Evolutionary conservation across 2,329 filamentous ascomycete genomes (phyloP).

Genomic region (Zymoseptoria tritici): DNA sequence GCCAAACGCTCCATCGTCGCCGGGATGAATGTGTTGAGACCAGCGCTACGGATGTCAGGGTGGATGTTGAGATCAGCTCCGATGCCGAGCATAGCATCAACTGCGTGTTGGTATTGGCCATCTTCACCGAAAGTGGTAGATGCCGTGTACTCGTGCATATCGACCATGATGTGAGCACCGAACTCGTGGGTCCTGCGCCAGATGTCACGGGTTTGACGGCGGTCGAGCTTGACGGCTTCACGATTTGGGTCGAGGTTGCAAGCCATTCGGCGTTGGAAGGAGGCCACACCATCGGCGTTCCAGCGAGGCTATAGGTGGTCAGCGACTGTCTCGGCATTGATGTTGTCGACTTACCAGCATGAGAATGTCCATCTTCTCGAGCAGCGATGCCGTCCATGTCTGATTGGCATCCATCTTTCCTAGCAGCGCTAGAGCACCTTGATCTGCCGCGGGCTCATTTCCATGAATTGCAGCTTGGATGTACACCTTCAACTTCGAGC

Average conservation of each 20-base stretch:
- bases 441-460: conserved; percentile 33
- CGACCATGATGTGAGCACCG: conserved; percentile 27
- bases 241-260: conserved; percentile 18
- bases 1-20: conserved; percentile 23
- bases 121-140: conserved; percentile 18
- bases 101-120: conserved; percentile 26
- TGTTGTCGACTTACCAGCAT: conserved; percentile 13
- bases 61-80: conserved; percentile 20
- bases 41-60: conserved; percentile 25
- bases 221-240: conserved; percentile 25
- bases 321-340: background rate
- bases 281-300: conserved; percentile 15
- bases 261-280: conserved; percentile 19
- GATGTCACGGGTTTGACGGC: conserved; percentile 26
- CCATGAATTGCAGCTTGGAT: conserved; percentile 33
- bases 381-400: conserved; percentile 26
- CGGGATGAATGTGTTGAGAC: conserved; percentile 25
- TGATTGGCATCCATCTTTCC: conserved; percentile 30
- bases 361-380: conserved; percentile 30
- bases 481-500: conserved; percentile 30
- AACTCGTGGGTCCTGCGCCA: conserved; percentile 27
- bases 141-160: conserved; percentile 31
- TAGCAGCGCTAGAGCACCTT: conserved; percentile 30
- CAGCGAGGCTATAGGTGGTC: conserved; percentile 9
- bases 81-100: conserved; percentile 24